Conservation (phyloP, 192 early-diverging fungal species). For the Linnemannia hyalina region DNA sequence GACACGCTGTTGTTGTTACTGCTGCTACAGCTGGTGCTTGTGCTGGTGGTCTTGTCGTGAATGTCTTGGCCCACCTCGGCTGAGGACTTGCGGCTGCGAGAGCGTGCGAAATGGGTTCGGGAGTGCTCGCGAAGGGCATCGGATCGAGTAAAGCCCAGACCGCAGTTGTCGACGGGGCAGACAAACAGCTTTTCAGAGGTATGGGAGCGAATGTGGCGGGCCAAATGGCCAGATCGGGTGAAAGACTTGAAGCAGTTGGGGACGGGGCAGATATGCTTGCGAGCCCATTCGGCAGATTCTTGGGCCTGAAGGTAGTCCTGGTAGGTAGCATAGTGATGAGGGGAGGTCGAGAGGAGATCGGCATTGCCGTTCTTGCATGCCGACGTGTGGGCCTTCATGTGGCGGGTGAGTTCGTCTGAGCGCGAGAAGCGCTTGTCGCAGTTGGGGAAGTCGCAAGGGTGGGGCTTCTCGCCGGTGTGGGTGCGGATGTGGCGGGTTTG, state of each 20-base stretch:
- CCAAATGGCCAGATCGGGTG: slow-evolving; percentile 54
- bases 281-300: slow-evolving; percentile 54
- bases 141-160: slow-evolving; percentile 79
- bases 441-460: slow-evolving; percentile 79
- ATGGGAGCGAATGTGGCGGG: slow-evolving; percentile 54
- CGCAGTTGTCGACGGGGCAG: slow-evolving; percentile 66
- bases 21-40: neutral
- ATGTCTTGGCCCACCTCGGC: neutral
- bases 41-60: neutral
- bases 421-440: slow-evolving; percentile 86
- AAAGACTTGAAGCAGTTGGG: slow-evolving; percentile 57
- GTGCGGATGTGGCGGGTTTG: slow-evolving; percentile 87
- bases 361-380: slow-evolving; percentile 65
- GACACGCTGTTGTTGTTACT: slow-evolving; percentile 15
- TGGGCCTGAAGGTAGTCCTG: slow-evolving; percentile 51
- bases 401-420: slow-evolving; percentile 84
- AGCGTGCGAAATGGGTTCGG: slow-evolving; percentile 72
- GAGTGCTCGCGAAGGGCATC: slow-evolving; percentile 83
- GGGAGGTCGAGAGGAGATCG: slow-evolving; percentile 70
- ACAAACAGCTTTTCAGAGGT: slow-evolving; percentile 56
- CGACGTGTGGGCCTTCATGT: slow-evolving; percentile 71
- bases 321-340: slow-evolving; percentile 52
- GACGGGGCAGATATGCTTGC: slow-evolving; percentile 57
- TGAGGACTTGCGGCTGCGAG: slow-evolving; percentile 34
- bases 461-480: slow-evolving; percentile 88